These are phyloP conservation scores for Graphiopsis chlorocephala DNA, from an alignment of 2,329 filamentous ascomycete genomes.

Conservation along the genomic window DNA sequence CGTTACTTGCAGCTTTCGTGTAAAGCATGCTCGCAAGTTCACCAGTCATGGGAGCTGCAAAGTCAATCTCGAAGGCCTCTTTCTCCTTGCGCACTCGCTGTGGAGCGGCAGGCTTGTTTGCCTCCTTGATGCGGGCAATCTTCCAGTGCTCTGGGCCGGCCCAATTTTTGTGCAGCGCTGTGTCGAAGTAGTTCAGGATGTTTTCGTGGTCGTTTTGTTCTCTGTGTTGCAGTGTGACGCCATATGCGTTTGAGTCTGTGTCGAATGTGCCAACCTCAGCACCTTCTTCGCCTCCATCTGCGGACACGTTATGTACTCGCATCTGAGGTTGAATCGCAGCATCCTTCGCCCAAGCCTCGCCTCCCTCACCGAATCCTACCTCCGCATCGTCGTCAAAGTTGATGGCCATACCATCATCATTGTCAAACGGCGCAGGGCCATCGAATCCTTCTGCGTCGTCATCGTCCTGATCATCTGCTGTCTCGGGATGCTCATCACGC, in stretches of 20 bases:
- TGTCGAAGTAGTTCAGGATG: slow-evolving; percentile 97
- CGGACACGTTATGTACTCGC: slow-evolving; percentile 67
- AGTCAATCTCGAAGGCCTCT: slow-evolving; percentile 93
- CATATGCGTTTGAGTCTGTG: slow-evolving; percentile 64
- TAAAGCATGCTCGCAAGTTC: slow-evolving; percentile 73
- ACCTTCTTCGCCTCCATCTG: slow-evolving; percentile 46
- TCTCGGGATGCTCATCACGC: slow-evolving; percentile 57
- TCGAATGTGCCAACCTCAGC: slow-evolving; percentile 57
- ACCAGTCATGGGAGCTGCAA: slow-evolving; percentile 69
- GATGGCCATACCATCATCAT: slow-evolving; percentile 74
- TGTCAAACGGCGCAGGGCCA: slow-evolving; percentile 59
- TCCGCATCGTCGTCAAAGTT: slow-evolving; percentile 82
- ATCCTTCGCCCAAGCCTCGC: slow-evolving; percentile 91
- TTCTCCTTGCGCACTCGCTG: slow-evolving; percentile 91
- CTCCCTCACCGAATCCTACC: slow-evolving; percentile 88
- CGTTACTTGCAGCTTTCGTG: slow-evolving; percentile 75
- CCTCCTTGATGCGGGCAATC: slow-evolving; percentile 84
- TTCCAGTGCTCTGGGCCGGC: slow-evolving; percentile 98
- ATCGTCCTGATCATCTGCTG: slow-evolving; percentile 53
- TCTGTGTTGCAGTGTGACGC: slow-evolving; percentile 70
- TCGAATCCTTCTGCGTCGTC: slow-evolving; percentile 47
- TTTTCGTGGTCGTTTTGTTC: slow-evolving; percentile 76
- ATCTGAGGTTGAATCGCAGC: slow-evolving; percentile 83
- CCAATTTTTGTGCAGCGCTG: slow-evolving; percentile 96
- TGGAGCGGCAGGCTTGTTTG: slow-evolving; percentile 57